Evolutionary conservation across 768 basidiomycete genomes (phyloP), one percentile per base, ranked within the genome.

Genomic region (Boletus vinaceobasis): DNA sequence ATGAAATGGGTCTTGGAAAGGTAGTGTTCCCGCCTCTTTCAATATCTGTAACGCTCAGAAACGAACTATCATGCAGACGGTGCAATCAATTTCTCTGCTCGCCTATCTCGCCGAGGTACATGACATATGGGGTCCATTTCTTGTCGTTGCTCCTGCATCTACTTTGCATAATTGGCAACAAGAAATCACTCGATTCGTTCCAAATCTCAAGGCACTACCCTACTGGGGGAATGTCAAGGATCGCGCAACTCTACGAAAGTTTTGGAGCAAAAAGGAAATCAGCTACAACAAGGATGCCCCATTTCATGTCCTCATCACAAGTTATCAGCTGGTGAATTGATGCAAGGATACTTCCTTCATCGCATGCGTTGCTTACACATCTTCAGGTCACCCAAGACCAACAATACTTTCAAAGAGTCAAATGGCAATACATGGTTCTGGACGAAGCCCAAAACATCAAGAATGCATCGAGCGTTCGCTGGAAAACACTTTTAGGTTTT

Each of bases 371-470:
- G 26, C 52, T 46, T 27, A 71, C 49, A 23, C 33, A 19, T 32
- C 48, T 43, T 15, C 63, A 93, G 91, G 86, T 96, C 45, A 94
- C 93, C 2, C 90, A 92, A 76, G 97, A 98, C 68, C 94, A 97
- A 66, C 92, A 98, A 63, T 97, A 99, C 73, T 96, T 99, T 74
- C 92, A 97, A 66, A 84, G 90, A 37, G 88, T 98, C 58, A 96
- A 93, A 66, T 99, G 97, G 97, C 97, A 99, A 73, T 99, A 98
- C 69, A 98, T 98, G 96, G 84, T 99, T 55, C 79, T 99, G n/a
- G 97, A 99, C 64, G 97, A 99, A 72, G 97, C 97, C 2, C 97
- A 99, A 72, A 98, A 98, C 53, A 98, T 99, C 79, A 99, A 99
- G 79, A 96, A 94, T 65, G 94, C 97, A 23, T 84, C 91, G 23